Evolutionary conservation across 805 yeast genomes (phyloP).

Genomic region (Scheffersomyces amazonensis): DNA sequence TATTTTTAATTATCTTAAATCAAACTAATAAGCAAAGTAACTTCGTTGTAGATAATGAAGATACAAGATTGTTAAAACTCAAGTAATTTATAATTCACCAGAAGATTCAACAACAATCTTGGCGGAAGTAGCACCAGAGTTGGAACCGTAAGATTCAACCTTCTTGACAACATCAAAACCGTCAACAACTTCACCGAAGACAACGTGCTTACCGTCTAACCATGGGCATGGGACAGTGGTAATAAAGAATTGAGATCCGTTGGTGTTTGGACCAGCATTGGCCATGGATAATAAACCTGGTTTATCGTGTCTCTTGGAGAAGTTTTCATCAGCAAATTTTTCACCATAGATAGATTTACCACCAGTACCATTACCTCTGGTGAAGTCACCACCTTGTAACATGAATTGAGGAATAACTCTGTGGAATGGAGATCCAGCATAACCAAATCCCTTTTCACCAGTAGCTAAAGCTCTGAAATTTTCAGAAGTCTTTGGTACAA

Average conservation of each 20-base stretch:
- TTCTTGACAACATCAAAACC: conserved; percentile 60
- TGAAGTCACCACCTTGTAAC: conserved; percentile 76
- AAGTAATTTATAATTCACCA: conserved; percentile 45
- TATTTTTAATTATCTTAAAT: no score
- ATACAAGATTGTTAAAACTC: no score
- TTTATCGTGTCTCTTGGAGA: conserved; percentile 66
- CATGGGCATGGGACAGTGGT: conserved; percentile 77
- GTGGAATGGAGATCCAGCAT: conserved; percentile 87
- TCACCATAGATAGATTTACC: conserved; percentile 84
- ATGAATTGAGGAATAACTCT: conserved; percentile 95
- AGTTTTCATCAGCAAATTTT: conserved; percentile 67
- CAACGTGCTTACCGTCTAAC: conserved; percentile 79
- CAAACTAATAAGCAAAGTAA: no score
- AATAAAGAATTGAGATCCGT: conserved; percentile 88
- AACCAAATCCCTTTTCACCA: conserved; percentile 94
- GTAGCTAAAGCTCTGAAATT: conserved; percentile 81
- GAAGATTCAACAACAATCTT: conserved; percentile 60
- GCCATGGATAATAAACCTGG: conserved; percentile 91
- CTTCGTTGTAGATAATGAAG: no score
- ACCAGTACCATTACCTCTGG: conserved; percentile 82
- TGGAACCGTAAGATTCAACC: conserved; percentile 64
- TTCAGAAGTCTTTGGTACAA: conserved; percentile 74
- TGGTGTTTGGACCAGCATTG: conserved; percentile 89
- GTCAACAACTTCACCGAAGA: conserved; percentile 70
- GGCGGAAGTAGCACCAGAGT: conserved; percentile 63